Evolutionary conservation across 2,329 filamentous ascomycete genomes (phyloP).

Genomic region (Leptographium wingfieldii): DNA sequence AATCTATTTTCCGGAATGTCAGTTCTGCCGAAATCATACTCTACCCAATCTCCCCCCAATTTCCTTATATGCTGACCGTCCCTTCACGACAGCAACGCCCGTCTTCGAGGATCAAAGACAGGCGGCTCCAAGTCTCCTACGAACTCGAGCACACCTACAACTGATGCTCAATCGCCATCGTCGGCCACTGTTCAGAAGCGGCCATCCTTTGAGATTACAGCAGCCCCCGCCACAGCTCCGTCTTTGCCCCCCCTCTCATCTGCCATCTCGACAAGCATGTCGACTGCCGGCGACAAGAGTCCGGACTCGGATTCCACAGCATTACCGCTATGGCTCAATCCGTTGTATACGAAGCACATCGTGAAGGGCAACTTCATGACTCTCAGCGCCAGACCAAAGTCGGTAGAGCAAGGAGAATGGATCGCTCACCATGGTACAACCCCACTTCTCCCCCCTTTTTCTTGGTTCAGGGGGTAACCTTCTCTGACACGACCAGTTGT

Average conservation of each 20-base stretch:
- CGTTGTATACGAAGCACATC: conserved; percentile 68
- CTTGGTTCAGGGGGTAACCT: not conserved
- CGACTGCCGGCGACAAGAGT: conserved; percentile 27
- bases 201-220: conserved; percentile 2
- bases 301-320: conserved; percentile 52
- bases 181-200: not conserved
- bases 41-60: no score
- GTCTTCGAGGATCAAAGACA: not conserved
- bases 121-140: not conserved
- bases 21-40: conserved; percentile 1
- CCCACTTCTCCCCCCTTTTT: not conserved
- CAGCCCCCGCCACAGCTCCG: conserved; percentile 8
- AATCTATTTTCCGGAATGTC: conserved; percentile 16
- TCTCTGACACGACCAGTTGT: conserved; percentile 49
- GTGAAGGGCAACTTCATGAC: conserved; percentile 98
- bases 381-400: conserved; percentile 80
- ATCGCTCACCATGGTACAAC: conserved; percentile 79
- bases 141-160: not conserved
- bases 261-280: conserved; percentile 10
- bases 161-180: not conserved
- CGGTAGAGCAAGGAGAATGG: conserved; percentile 91
- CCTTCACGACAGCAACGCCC: conserved; percentile 6
- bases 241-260: conserved; percentile 4
- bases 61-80: not conserved
- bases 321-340: conserved; percentile 62